Conservation (phyloP, 2,329 filamentous ascomycete species). For the Xylaria sp. region DNA sequence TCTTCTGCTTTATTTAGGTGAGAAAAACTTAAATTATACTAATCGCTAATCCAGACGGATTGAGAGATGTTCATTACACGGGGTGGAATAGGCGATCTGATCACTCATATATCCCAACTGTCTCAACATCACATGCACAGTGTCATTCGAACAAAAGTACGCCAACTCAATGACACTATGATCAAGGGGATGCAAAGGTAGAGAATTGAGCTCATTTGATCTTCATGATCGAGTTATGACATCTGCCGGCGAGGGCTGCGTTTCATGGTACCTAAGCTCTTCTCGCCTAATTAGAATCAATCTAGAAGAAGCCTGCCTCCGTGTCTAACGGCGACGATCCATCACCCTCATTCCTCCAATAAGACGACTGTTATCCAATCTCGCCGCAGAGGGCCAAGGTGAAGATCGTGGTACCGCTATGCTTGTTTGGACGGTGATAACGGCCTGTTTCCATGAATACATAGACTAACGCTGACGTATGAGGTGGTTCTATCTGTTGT, state of each 20-base stretch:
- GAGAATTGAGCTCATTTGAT: conserved; percentile 6
- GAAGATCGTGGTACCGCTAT: not conserved
- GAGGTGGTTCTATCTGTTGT: not conserved
- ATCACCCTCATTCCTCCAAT: conserved; percentile 18
- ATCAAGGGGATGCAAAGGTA: not conserved
- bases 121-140: not conserved
- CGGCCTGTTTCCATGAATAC: not conserved
- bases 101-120: not conserved
- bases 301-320: conserved; percentile 17
- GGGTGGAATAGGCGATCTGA: not conserved
- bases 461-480: not conserved
- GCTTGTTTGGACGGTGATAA: not conserved
- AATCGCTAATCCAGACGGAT: not conserved
- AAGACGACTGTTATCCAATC: conserved; percentile 18
- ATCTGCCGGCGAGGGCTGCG: conserved; percentile 23
- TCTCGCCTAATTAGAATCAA: conserved; percentile 35
- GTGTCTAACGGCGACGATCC: not conserved
- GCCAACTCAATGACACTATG: not conserved
- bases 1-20: not conserved
- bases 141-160: not conserved
- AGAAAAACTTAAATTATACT: not conserved
- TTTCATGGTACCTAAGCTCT: conserved; percentile 10
- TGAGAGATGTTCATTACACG: not conserved
- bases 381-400: conserved; percentile 11
- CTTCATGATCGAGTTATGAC: not conserved